phyloP scores from a whole-genome alignment of 2,329 filamentous ascomycete species.

The Xylariaceae sp. region DNA sequence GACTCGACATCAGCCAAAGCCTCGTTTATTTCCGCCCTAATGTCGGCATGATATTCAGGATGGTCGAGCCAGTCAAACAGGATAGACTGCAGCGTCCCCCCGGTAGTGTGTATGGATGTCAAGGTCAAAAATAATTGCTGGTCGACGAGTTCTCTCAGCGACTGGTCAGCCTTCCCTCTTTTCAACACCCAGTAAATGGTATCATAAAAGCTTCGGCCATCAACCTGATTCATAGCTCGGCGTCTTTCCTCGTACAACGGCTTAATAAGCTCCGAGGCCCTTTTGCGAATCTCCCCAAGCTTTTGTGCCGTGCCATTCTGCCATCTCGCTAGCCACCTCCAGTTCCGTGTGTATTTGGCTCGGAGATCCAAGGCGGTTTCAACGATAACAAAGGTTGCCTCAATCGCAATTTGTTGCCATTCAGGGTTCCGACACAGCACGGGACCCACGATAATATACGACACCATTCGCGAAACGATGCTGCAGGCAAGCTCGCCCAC shows the following conservation, averaged over 20 bases:
- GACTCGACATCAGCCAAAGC: neutral
- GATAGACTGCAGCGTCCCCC: constrained; percentile 8
- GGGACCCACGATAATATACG: constrained; percentile 14
- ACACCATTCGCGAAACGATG: constrained; percentile 10
- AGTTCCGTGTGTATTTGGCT: constrained; percentile 6
- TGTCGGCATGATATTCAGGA: constrained; percentile 11
- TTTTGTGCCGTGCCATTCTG: neutral
- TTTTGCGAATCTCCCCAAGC: neutral
- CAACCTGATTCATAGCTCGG: neutral
- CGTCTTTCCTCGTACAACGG: constrained; percentile 7
- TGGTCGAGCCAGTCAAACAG: constrained; percentile 19
- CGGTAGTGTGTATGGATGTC: constrained; percentile 16
- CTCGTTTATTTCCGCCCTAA: constrained; percentile 12
- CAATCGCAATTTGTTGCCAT: constrained; percentile 12
- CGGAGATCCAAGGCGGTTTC: constrained; percentile 8
- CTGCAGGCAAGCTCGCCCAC: constrained; percentile 1
- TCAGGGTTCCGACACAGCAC: constrained; percentile 10
- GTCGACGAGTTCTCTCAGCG: constrained; percentile 6
- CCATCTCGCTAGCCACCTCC: constrained; percentile 12
- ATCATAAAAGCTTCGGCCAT: constrained; percentile 3
- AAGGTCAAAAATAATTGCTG: constrained; percentile 16
- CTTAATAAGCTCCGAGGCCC: constrained; percentile 5
- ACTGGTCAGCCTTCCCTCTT: neutral
- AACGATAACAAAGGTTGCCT: constrained; percentile 10
- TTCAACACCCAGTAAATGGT: constrained; percentile 12